A percentile compares a stretch with the other conserved stretches of the same genome.
These are phyloP conservation scores for Arthrocladium fulminans DNA, from an alignment of 2,329 filamentous ascomycete genomes.

Conservation along the genomic window DNA sequence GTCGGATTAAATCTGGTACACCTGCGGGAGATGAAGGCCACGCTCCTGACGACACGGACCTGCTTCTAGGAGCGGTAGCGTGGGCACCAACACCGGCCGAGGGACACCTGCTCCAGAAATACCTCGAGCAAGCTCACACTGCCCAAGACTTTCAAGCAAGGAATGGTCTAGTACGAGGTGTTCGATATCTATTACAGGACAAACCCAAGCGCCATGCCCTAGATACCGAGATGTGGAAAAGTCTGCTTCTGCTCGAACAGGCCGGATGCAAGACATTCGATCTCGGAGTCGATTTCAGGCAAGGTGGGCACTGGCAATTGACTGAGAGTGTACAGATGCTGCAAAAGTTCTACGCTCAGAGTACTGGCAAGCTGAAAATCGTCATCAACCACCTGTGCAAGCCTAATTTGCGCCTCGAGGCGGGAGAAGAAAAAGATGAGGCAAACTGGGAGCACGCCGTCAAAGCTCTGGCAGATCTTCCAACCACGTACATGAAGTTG, in stretches of 20 bases:
- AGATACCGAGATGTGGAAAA: conserved; percentile 53
- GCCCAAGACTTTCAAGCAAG: background rate
- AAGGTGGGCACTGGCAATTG: conserved; percentile 65
- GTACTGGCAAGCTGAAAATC: conserved; percentile 50
- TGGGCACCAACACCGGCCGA: conserved; percentile 78
- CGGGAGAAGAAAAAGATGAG: conserved; percentile 16
- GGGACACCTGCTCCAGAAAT: conserved; percentile 50
- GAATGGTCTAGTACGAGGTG: conserved; percentile 58
- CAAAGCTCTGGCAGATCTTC: conserved; percentile 55
- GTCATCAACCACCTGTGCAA: conserved; percentile 85
- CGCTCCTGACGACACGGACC: conserved; percentile 38
- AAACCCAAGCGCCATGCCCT: conserved; percentile 60
- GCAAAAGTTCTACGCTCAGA: conserved; percentile 47
- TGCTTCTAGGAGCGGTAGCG: conserved; percentile 63
- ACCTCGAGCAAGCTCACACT: conserved; percentile 48
- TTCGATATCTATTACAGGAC: conserved; percentile 75
- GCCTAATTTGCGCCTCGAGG: conserved; percentile 57
- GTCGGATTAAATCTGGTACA: conserved; percentile 54
- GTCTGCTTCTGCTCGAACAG: conserved; percentile 40
- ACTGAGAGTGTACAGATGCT: conserved; percentile 65
- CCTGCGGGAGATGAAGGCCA: conserved; percentile 53
- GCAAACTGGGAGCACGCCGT: conserved; percentile 63
- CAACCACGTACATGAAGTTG: conserved; percentile 79
- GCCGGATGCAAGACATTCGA: conserved; percentile 53
- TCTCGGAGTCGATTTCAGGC: conserved; percentile 70